Conservation (phyloP, 176 grass and related monocot species). For the Themeda triandra region DNA sequence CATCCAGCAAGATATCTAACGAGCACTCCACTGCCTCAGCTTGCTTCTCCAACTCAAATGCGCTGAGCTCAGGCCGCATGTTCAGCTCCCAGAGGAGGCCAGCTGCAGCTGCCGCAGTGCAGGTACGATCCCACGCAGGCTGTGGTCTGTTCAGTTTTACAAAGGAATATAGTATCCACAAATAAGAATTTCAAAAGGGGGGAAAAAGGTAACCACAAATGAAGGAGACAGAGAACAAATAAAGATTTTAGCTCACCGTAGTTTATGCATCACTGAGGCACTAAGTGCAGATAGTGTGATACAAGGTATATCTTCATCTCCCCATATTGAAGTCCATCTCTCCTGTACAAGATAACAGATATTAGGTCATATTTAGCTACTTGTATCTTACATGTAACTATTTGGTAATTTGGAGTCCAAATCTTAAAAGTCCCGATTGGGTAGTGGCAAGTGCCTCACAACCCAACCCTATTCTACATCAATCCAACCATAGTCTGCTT, state of each 20-base stretch:
- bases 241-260: constrained; percentile 53
- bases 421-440: not conserved
- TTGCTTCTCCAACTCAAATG: constrained; percentile 63
- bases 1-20: constrained; percentile 70
- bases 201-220: not conserved
- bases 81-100: constrained; percentile 79
- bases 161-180: not conserved
- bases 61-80: constrained; percentile 36
- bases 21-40: constrained; percentile 63
- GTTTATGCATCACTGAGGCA: constrained; percentile 88
- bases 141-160: constrained; percentile 59
- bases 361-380: not conserved
- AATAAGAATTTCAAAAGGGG: not conserved
- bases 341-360: constrained; percentile 49
- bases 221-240: not conserved
- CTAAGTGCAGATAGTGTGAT: constrained; percentile 65
- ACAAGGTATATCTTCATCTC: constrained; percentile 76
- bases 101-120: constrained; percentile 75
- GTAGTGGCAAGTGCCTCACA: not conserved
- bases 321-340: constrained; percentile 57
- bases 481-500: not conserved
- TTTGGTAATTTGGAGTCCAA: not conserved
- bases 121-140: constrained; percentile 87
- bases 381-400: not conserved
- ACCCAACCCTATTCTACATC: not conserved